A percentile compares a stretch with the other conserved stretches of the same genome.
Evolutionary conservation across 495 filamentous ascomycete genomes (phyloP).

Genomic region (Podospora pseudocomata): DNA sequence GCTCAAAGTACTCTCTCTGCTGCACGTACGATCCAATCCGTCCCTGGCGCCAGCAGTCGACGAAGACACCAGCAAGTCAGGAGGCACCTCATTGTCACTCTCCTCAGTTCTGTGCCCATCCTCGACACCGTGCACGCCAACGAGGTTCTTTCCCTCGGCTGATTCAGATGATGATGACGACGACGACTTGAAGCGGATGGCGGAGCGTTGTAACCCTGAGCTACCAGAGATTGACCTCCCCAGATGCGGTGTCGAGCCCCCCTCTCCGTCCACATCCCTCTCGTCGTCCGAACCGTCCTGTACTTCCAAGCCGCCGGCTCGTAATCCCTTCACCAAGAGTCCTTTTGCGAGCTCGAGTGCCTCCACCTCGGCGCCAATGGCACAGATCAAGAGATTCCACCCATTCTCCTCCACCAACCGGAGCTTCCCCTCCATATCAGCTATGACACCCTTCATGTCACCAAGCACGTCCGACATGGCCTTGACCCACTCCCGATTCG

Average conservation of each 20-base stretch:
- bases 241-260: slow-evolving; percentile 19
- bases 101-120: slow-evolving; percentile 24
- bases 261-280: slow-evolving; percentile 14
- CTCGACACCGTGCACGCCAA: slow-evolving; percentile 35
- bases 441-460: slow-evolving; percentile 55
- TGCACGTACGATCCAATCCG: slow-evolving; percentile 10
- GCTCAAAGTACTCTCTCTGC: slow-evolving; percentile 27
- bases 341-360: slow-evolving; percentile 68
- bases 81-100: slow-evolving; percentile 40
- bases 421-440: slow-evolving; percentile 57
- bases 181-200: slow-evolving; percentile 6
- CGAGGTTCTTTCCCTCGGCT: slow-evolving; percentile 34
- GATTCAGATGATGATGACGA: background rate
- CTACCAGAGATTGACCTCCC: slow-evolving; percentile 18
- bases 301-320: slow-evolving; percentile 5
- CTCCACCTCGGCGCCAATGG: slow-evolving; percentile 83
- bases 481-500: slow-evolving; percentile 5
- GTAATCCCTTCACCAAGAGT: slow-evolving; percentile 57
- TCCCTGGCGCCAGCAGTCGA: background rate
- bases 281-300: slow-evolving; percentile 8
- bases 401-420: slow-evolving; percentile 58
- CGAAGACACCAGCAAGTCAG: slow-evolving; percentile 30
- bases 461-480: slow-evolving; percentile 44
- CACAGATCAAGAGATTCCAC: slow-evolving; percentile 88
- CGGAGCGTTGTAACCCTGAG: background rate